Evolutionary conservation across 208 protist genomes (phyloP), one percentile per base, ranked within the genome.

Genomic region (Trichomonas gallinae): DNA sequence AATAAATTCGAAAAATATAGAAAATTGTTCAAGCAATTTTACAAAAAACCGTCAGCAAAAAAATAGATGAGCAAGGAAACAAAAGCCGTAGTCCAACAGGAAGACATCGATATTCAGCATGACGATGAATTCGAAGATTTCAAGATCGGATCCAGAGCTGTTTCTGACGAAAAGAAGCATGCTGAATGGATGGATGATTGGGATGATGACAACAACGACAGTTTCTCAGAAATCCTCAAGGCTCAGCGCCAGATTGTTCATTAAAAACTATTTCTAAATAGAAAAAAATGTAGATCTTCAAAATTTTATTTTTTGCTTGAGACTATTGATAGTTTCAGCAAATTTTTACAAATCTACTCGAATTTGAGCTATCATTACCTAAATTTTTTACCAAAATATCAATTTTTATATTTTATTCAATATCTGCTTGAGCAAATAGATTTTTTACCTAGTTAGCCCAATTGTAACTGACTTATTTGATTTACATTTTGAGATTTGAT

Each of bases 71-170:
- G 58, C 58, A 72, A 72, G 26, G 21, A 17, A 72, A n/a, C 58
- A 72, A n/a, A 72, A 26, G 21, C 11, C 21, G 26, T n/a, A 31
- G 21, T n/a, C 6, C 58, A 72, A n/a, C 58, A 72, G 21, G 58
- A 93, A 51, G 87, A 93, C 15, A 48, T 93, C 44, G 87, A 93
- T 51, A 93, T 51, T 38, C 87, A 93, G 31, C 87, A 93, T 21
- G 87, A 93, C 31, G 87, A 93, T 38, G 87, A 93, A 15, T 93
- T 93, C 31, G 87, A 93, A 51, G 87, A 93, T 93, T 93, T 93
- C 44, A 48, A 51, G 26, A 8, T 51, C 21, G 31, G 26, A 23
- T 93, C 13, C 31, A 17, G n/a, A 38, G 4, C 17, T 17, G 31
- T 26, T 34, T 10, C 36, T 38, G 87, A 93, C 44, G 31, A 23